A percentile compares a stretch with the other conserved stretches of the same genome.
Evolutionary conservation across 352 stramenopile species (phyloP).

Genomic region (Pythium folliculosum): DNA sequence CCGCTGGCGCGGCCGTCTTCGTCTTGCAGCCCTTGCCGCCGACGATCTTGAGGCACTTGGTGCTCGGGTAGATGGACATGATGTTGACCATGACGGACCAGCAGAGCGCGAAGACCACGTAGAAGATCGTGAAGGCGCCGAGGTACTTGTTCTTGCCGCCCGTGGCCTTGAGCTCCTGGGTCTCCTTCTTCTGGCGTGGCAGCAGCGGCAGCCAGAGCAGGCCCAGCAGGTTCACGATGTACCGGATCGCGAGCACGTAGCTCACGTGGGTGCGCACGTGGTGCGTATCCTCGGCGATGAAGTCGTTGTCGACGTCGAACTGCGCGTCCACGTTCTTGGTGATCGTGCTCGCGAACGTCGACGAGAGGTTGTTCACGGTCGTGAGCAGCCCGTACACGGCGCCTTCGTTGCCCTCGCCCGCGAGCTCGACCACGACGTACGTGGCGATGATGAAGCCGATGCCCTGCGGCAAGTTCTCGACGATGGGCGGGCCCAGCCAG

Average conservation of each 20-base stretch:
- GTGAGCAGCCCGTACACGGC: constrained; percentile 50
- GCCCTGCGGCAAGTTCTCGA: constrained; percentile 37
- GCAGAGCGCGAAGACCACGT: neutral
- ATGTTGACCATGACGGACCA: too few relatives aligned
- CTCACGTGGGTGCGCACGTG: constrained; percentile 39
- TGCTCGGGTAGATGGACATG: too few relatives aligned
- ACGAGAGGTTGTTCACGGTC: constrained; percentile 41
- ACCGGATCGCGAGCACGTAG: constrained; percentile 43
- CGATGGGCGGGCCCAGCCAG: constrained; percentile 31
- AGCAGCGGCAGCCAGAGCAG: constrained; percentile 37
- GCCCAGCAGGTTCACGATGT: constrained; percentile 38
- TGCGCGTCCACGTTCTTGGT: constrained; percentile 36
- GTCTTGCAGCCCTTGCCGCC: too few relatives aligned
- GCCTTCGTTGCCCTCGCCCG: constrained; percentile 49
- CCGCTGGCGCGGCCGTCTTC: too few relatives aligned
- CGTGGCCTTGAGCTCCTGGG: constrained; percentile 18
- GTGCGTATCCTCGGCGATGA: too few relatives aligned
- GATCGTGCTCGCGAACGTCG: constrained; percentile 37
- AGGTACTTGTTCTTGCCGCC: constrained; percentile 15
- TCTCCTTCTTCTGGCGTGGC: constrained; percentile 10
- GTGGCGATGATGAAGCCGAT: constrained; percentile 43
- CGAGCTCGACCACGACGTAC: constrained; percentile 41
- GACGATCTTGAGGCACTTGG: too few relatives aligned
- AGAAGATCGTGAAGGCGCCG: constrained; percentile 21
- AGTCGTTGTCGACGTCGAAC: too few relatives aligned